phyloP scores from a whole-genome alignment of 1,284 basidiomycete genomes.

The Heterobasidion annosum region DNA sequence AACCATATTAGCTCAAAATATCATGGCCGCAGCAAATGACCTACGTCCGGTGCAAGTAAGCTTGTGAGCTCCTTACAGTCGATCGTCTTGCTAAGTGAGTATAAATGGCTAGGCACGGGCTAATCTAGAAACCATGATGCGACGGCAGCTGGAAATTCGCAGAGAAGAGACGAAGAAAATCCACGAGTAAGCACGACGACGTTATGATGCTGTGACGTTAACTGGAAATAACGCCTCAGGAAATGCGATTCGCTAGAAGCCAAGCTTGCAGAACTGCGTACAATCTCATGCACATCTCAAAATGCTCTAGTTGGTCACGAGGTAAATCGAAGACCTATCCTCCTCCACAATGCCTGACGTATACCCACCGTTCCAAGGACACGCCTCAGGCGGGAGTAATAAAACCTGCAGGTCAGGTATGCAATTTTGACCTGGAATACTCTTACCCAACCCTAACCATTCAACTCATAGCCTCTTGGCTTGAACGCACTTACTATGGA shows the following conservation, averaged over 20 bases:
- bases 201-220: constrained; percentile 14
- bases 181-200: constrained; percentile 36
- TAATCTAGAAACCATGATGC: constrained; percentile 71
- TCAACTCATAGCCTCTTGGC: constrained; percentile 1
- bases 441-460: not conserved
- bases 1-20: constrained; percentile 62
- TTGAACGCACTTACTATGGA: constrained; percentile 19
- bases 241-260: constrained; percentile 64
- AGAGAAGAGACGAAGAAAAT: constrained; percentile 56
- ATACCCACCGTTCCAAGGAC: not conserved
- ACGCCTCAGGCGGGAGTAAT: not conserved
- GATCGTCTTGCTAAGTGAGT: not conserved
- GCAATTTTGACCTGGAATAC: not conserved
- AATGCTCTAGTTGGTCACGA: not conserved
- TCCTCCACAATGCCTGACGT: not conserved
- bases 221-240: constrained; percentile 23
- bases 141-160: constrained; percentile 58
- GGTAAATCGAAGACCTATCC: not conserved
- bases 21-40: constrained; percentile 77
- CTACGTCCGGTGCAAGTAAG: constrained; percentile 69
- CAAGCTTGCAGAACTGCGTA: constrained; percentile 44
- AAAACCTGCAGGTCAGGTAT: constrained; percentile 3
- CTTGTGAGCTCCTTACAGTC: not conserved
- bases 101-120: constrained; percentile 43
- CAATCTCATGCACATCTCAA: constrained; percentile 18